A percentile compares a stretch with the other conserved stretches of the same genome.
Evolutionary conservation across 2,329 filamentous ascomycete genomes (phyloP).

Genomic region (Colletotrichum chrysophilum): DNA sequence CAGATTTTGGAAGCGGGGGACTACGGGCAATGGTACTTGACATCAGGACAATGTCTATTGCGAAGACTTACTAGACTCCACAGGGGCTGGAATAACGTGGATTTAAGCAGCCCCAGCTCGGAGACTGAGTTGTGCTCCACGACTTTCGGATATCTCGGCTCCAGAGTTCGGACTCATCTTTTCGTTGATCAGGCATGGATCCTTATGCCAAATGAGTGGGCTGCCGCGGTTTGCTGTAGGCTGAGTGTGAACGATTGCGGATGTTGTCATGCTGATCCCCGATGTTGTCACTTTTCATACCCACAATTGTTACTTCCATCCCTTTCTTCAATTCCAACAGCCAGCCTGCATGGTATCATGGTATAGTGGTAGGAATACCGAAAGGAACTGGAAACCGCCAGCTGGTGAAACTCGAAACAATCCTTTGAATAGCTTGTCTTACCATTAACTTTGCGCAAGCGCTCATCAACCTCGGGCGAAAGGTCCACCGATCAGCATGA

Average conservation of each 20-base stretch:
- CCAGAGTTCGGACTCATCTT: neutral
- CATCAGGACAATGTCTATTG: neutral
- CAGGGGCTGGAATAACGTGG: neutral
- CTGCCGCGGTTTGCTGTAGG: neutral
- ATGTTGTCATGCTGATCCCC: neutral
- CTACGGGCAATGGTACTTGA: accelerated
- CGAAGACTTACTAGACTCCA: neutral
- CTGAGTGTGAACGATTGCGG: neutral
- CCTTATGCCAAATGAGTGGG: neutral
- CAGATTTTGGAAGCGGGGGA: neutral
- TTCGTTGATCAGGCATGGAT: neutral
- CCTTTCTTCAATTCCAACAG: neutral
- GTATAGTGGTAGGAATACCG: neutral
- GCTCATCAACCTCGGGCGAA: neutral
- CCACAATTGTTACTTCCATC: neutral
- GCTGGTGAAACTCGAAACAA: neutral
- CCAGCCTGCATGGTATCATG: neutral
- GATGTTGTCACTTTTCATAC: neutral
- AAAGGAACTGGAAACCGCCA: neutral
- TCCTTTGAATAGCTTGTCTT: neutral
- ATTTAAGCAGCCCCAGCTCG: neutral
- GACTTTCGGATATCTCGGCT: neutral
- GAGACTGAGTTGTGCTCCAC: neutral
- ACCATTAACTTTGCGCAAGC: neutral
- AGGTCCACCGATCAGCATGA: neutral